Evolutionary conservation across 2,329 filamentous ascomycete species (phyloP).

Genomic region (Cytospora leucostoma): DNA sequence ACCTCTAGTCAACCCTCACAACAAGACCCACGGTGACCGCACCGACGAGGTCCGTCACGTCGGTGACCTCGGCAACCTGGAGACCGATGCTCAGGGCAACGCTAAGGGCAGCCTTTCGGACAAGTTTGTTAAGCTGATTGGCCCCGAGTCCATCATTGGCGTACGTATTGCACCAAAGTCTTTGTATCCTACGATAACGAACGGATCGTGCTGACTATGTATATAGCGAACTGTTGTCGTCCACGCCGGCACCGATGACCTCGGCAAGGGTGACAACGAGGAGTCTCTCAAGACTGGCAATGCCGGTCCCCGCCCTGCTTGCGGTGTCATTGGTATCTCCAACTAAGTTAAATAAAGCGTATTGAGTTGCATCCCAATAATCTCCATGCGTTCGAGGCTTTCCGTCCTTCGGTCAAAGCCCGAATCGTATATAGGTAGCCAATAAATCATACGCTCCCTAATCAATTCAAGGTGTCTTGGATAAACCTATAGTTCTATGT

Average conservation of each 20-base stretch:
- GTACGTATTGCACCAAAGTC: constrained; percentile 50
- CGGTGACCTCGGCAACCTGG: constrained; percentile 95
- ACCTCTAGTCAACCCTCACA: constrained; percentile 83
- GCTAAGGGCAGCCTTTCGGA: constrained; percentile 79
- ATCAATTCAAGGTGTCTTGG: neutral
- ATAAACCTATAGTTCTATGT: neutral
- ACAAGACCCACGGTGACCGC: constrained; percentile 90
- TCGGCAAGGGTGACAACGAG: constrained; percentile 87
- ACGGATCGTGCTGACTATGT: constrained; percentile 4
- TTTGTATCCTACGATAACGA: neutral
- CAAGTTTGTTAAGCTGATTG: constrained; percentile 91
- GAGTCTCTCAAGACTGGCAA: constrained; percentile 99
- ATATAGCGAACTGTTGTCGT: constrained; percentile 86
- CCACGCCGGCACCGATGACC: constrained; percentile 93
- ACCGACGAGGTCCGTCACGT: constrained; percentile 85
- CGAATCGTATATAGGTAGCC: neutral
- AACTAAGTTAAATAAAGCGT: constrained; percentile 49
- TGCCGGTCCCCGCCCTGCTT: constrained; percentile 89
- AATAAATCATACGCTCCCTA: neutral
- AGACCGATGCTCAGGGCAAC: constrained; percentile 91
- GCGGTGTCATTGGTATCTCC: constrained; percentile 92
- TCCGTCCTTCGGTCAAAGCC: neutral
- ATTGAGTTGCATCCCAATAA: neutral
- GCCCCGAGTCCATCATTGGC: constrained; percentile 90
- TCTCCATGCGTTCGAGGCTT: neutral